Conservation (phyloP, 176 grass and related monocot genomes). For the Eremochloa ophiuroides region DNA sequence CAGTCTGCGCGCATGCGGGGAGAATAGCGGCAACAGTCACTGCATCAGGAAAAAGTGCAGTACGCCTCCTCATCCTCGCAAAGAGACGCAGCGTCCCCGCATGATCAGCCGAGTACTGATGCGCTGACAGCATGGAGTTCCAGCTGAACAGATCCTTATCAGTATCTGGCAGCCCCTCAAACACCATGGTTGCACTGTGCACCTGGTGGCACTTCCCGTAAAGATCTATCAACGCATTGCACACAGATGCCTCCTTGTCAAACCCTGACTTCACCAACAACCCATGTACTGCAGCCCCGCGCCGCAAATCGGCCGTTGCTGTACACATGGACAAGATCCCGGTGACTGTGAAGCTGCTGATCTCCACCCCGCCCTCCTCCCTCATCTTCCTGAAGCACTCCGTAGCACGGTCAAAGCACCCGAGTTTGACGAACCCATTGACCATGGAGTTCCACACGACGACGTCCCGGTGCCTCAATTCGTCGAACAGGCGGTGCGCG, state of each 20-base stretch:
- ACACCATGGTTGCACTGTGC: slow-evolving; percentile 38
- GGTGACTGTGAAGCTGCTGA: slow-evolving; percentile 49
- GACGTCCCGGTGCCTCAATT: slow-evolving; percentile 42
- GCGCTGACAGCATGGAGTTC: slow-evolving; percentile 67
- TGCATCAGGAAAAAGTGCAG: slow-evolving; percentile 17
- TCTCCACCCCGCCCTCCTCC: slow-evolving; percentile 19
- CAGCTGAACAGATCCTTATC: slow-evolving; percentile 57
- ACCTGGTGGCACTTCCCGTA: slow-evolving; percentile 62
- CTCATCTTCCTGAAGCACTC: slow-evolving; percentile 56
- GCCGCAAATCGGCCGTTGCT: slow-evolving; percentile 21
- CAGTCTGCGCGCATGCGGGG: slow-evolving; percentile 49
- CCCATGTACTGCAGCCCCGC: slow-evolving; percentile 36
- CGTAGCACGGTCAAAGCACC: slow-evolving; percentile 36
- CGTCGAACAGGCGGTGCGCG: slow-evolving; percentile 48
- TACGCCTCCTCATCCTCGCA: slow-evolving; percentile 37
- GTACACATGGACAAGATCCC: slow-evolving; percentile 61
- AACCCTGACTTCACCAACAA: slow-evolving; percentile 41
- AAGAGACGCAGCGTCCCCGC: slow-evolving; percentile 35
- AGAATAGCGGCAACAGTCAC: slow-evolving; percentile 53
- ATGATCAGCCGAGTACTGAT: slow-evolving; percentile 56
- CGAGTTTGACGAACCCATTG: slow-evolving; percentile 50
- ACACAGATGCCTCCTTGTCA: slow-evolving; percentile 19
- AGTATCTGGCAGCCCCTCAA: slow-evolving; percentile 33
- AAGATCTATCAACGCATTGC: slow-evolving; percentile 57
- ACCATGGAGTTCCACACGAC: slow-evolving; percentile 67